Percentiles rank a stretch among this genome's conserved stretches.
Conservation (phyloP, 2,329 filamentous ascomycete species). For the Alternaria novae-zelandiae region DNA sequence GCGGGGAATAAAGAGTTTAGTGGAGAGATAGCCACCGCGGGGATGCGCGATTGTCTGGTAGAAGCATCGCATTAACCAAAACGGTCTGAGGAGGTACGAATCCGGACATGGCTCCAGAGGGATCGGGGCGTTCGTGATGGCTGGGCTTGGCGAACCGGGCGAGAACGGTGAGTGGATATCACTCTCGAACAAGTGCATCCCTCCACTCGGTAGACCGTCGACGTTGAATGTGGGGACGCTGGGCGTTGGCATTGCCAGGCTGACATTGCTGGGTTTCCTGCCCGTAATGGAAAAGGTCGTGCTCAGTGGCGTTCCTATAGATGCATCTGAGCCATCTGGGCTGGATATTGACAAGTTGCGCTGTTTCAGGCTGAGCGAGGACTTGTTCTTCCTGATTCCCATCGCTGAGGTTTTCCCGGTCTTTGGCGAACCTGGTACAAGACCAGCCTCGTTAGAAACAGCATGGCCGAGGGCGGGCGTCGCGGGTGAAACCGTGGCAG, state of each 20-base stretch:
- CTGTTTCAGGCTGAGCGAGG: conserved; percentile 69
- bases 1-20: conserved; percentile 86
- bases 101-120: conserved; percentile 91
- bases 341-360: conserved; percentile 74
- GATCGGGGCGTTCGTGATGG: conserved; percentile 70
- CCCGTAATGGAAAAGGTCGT: conserved; percentile 65
- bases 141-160: conserved; percentile 70
- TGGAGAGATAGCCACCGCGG: conserved; percentile 88
- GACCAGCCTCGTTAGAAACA: conserved; percentile 53
- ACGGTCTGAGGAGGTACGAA: conserved; percentile 87
- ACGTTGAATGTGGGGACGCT: conserved; percentile 67
- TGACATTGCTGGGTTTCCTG: conserved; percentile 57
- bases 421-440: conserved; percentile 46
- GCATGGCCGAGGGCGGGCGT: conserved; percentile 47
- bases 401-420: conserved; percentile 36
- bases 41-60: conserved; percentile 93
- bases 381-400: conserved; percentile 58
- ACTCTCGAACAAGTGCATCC: conserved; percentile 82
- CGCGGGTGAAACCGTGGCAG: conserved; percentile 50
- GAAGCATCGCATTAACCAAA: conserved; percentile 95
- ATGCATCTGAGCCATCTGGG: conserved; percentile 67
- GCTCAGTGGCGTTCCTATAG: conserved; percentile 76
- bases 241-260: conserved; percentile 74
- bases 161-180: conserved; percentile 72
- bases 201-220: conserved; percentile 66